A percentile compares a stretch with the other conserved stretches of the same genome.
Evolutionary conservation across 371 early-diverging fungal species (phyloP).

Genomic region (Apophysomyces sp.): DNA sequence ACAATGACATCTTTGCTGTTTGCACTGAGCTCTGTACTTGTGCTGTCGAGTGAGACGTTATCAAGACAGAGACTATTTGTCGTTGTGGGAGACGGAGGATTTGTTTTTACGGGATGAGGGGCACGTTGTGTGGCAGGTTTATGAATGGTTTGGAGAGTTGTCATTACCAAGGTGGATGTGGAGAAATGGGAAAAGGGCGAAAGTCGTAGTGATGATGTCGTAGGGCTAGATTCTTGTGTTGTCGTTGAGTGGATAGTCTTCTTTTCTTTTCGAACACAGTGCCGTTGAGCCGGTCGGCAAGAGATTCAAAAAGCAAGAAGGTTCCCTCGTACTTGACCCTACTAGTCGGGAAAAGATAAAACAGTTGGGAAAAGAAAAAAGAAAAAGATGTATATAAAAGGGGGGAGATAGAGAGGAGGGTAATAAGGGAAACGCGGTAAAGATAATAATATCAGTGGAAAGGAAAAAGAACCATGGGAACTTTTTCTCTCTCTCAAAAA

Average conservation of each 20-base stretch:
- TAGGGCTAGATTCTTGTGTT: neutral
- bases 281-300: constrained; percentile 11
- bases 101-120: constrained; percentile 14
- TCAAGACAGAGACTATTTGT: neutral
- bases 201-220: neutral
- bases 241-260: neutral
- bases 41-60: constrained; percentile 21
- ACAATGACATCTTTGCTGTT: constrained; percentile 46
- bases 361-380: neutral
- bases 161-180: constrained; percentile 9
- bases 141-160: constrained; percentile 13
- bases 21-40: constrained; percentile 17
- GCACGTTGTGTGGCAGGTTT: constrained; percentile 2
- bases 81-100: neutral
- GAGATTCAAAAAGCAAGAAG: constrained; percentile 9
- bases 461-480: neutral
- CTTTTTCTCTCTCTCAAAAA: neutral
- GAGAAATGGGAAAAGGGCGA: neutral
- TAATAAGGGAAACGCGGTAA: neutral
- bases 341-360: neutral
- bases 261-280: constrained; percentile 12
- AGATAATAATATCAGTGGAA: neutral
- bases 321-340: constrained; percentile 5
- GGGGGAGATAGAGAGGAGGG: neutral
- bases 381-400: neutral